Evolutionary conservation across 2,329 filamentous ascomycete genomes (phyloP), one percentile per base, ranked within the genome.

Genomic region (Ascocoryne sarcoides): DNA sequence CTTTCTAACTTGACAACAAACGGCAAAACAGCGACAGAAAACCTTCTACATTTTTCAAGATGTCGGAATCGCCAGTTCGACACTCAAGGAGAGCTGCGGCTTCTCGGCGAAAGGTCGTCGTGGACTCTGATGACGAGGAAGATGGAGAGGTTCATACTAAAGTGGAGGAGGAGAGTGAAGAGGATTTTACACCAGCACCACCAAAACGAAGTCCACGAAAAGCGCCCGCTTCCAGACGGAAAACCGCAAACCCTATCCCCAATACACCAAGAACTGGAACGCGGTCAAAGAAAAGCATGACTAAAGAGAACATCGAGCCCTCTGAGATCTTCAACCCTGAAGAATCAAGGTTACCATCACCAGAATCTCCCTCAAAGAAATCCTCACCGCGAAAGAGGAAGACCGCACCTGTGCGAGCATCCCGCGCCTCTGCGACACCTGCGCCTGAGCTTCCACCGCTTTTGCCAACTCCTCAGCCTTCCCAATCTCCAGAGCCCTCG

Each of bases 121-220:
- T 89, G 44, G 87, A 93, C 50, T 87, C 80, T 7, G 70, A 76
- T 15, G 74, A 77, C 17, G 86, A 90, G 31, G 86, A 93, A n/a
- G 23, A 26, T 43, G 84, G 87, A 42, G 77, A 83, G 48, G 68
- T 76, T 40, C 67, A 75, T 53, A 68, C 72, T 47, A 69, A 75
- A 55, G 70, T 75, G 44, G 67, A 76, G 19, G 70, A 82, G 19
- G 75, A 82, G 3, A 70, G 66, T 36, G 83, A 84, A 48, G 82
- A 89, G 36, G 85, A 94, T 36, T 92, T 88, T 55, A 83, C 82
- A 32, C 87, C 87, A 2, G 53, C 82, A 1, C 52, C 55, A 3
- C 52, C 55, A 3, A 68, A 73, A 40, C 73, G 71, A 44, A 75
- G 69, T 44, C 65, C 71, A 21, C 69, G 73, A 48, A 73, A 79